phyloP scores from a whole-genome alignment of 2,329 filamentous ascomycete species.

The Colletotrichum truncatum region DNA sequence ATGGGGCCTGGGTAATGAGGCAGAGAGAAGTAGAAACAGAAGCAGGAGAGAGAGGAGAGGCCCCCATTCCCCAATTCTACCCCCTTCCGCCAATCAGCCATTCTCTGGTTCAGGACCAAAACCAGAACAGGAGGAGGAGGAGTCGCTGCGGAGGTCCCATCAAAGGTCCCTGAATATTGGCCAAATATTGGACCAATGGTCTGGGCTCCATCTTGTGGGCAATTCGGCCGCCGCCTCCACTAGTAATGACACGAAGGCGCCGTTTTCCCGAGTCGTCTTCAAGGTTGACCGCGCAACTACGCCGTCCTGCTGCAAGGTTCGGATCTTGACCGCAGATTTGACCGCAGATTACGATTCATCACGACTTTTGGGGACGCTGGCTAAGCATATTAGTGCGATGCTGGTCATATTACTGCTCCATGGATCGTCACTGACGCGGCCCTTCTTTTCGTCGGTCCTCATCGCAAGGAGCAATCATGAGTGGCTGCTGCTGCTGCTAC shows the following conservation, averaged over 20 bases:
- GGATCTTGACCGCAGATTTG: constrained; percentile 18
- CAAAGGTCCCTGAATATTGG: constrained; percentile 7
- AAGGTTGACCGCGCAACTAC: constrained; percentile 14
- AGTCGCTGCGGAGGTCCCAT: neutral
- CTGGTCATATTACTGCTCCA: constrained; percentile 9
- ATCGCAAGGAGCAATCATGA: too few relatives aligned
- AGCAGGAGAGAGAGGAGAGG: too few relatives aligned
- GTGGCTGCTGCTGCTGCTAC: too few relatives aligned
- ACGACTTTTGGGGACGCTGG: neutral
- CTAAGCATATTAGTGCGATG: constrained; percentile 9
- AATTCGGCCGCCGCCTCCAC: constrained; percentile 9
- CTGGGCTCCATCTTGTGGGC: neutral
- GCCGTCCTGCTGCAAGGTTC: neutral
- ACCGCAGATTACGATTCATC: constrained; percentile 13
- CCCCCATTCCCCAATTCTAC: neutral
- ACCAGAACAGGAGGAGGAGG: neutral
- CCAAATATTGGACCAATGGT: constrained; percentile 9
- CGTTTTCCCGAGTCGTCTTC: constrained; percentile 9
- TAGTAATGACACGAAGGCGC: constrained; percentile 2
- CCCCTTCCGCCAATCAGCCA: neutral
- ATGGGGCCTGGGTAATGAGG: neutral
- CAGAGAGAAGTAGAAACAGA: neutral
- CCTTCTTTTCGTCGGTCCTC: neutral
- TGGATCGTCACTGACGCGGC: constrained; percentile 15
- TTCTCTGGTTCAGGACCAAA: neutral